Evolutionary conservation across 192 early-diverging fungal species (phyloP).

Genomic region (Gonapodya prolifera): DNA sequence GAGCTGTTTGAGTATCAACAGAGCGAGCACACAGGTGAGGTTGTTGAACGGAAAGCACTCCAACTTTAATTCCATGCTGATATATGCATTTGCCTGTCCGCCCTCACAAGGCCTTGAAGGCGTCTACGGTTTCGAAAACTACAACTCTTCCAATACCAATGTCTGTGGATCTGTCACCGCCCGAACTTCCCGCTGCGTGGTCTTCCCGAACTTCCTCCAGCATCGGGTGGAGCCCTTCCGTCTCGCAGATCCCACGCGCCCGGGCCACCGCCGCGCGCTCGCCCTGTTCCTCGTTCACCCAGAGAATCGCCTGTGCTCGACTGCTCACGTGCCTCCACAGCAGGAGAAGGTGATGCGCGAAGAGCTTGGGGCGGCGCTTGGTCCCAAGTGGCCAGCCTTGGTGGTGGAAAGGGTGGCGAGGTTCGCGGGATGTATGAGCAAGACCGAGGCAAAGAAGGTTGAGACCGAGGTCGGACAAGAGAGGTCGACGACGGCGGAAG

Average conservation of each 20-base stretch:
- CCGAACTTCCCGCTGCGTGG: conserved; percentile 16
- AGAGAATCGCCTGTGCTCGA: conserved; percentile 30
- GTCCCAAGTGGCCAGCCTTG: too few relatives aligned
- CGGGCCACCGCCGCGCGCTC: conserved; percentile 53
- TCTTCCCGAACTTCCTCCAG: conserved; percentile 61
- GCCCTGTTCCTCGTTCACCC: conserved; percentile 62
- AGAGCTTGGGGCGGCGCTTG: background rate
- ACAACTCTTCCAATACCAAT: background rate
- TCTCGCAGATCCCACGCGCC: conserved; percentile 39
- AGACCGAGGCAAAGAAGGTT: too few relatives aligned
- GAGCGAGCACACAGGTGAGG: background rate
- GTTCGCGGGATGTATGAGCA: too few relatives aligned
- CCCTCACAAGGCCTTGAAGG: background rate
- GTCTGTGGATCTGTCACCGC: background rate
- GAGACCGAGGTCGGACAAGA: too few relatives aligned
- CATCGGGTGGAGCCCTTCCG: conserved; percentile 48
- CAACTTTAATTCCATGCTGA: too few relatives aligned
- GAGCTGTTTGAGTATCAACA: background rate
- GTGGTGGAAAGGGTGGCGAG: too few relatives aligned
- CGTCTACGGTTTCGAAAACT: background rate
- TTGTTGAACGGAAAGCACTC: too few relatives aligned
- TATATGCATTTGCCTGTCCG: too few relatives aligned
- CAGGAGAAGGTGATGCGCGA: conserved; percentile 11
- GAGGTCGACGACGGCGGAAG: too few relatives aligned
- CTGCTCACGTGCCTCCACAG: conserved; percentile 49